Evolutionary conservation across 495 filamentous ascomycete species (phyloP).

Genomic region (Penicillium subrubescens): DNA sequence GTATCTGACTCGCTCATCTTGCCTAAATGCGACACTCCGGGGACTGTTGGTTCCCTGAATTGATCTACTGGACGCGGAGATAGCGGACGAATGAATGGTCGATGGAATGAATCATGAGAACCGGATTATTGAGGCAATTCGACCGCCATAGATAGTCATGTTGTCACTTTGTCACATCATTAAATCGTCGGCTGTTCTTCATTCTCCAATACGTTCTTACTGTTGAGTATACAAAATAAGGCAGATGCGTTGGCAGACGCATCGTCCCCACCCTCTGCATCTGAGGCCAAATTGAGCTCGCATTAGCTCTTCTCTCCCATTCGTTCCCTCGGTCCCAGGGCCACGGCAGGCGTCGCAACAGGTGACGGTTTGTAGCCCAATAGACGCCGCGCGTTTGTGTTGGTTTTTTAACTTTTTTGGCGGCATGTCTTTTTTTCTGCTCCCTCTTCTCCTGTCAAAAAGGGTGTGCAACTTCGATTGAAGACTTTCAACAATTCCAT

Average conservation of each 20-base stretch:
- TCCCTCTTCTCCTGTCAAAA: background rate
- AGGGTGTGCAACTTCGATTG: background rate
- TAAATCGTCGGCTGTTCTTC: background rate
- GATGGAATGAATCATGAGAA: constrained; percentile 4
- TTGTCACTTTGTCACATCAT: background rate
- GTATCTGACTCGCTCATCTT: background rate
- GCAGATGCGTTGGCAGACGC: constrained; percentile 28
- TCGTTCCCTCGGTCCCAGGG: constrained; percentile 17
- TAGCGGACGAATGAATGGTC: background rate
- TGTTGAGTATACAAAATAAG: background rate
- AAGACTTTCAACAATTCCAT: background rate
- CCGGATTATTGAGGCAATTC: background rate
- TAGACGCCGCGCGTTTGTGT: constrained; percentile 35
- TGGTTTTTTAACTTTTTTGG: constrained; percentile 25
- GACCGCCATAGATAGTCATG: background rate
- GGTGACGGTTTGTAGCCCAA: constrained; percentile 31
- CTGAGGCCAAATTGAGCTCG: constrained; percentile 28
- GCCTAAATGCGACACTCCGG: background rate
- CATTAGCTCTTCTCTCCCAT: constrained; percentile 26
- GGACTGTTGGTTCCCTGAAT: background rate
- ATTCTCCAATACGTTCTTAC: background rate
- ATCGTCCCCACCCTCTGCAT: constrained; percentile 12
- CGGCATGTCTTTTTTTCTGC: constrained; percentile 2
- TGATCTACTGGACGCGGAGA: background rate
- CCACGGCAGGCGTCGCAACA: constrained; percentile 30